Evolutionary conservation across 2,329 filamentous ascomycete genomes (phyloP), one percentile per base, ranked within the genome.

Genomic region (Paraconiothyrium brasiliense): DNA sequence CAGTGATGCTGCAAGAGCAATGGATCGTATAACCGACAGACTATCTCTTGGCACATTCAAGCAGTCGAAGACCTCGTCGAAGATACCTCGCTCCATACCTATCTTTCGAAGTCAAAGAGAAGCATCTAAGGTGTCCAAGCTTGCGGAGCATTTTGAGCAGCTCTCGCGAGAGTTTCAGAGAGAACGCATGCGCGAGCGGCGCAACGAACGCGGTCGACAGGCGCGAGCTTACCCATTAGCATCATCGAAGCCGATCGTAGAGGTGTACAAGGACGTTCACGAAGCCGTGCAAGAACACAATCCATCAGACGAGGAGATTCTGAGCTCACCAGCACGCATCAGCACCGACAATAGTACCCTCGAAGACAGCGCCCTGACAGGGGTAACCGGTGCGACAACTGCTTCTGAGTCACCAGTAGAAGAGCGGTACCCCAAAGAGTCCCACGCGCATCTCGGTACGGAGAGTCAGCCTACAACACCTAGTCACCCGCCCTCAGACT

Each of bases 161-260:
- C 84, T 99, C 59, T 97, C 93, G 70, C 90, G 94, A 27, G 96
- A 99, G 74, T 99, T 99, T 68, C 93, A 97, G 74, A 97, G 94
- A 71, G 94, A 99, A 79, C 88, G 95, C 48, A 87, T 96, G 68
- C 90, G 92, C 52, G 94, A 98, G 76, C 88, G 92, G 67, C 90
- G 92, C 61, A 92, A 92, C 30, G 91, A 92, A 49, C 93, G 90
- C 72, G 89, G 91, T 74, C 86, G 87, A 47, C 87, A 88, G 76
- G 92, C 92, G 14, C 87, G 94, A 64, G 92, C 93, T 0, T 94
- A 94, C 75, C 94, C 95, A 22, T 88, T 95, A 66, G 92, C 93
- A 44, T 94, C 93, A 20, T 96, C 94, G n/a, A 95, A 94, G 71
- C 94, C 95, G 7, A 94, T 96, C 62, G 94, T 99, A 16, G 92